Evolutionary conservation across 129 eudicot species (phyloP).

Genomic region (Flaveria ramosissima): DNA sequence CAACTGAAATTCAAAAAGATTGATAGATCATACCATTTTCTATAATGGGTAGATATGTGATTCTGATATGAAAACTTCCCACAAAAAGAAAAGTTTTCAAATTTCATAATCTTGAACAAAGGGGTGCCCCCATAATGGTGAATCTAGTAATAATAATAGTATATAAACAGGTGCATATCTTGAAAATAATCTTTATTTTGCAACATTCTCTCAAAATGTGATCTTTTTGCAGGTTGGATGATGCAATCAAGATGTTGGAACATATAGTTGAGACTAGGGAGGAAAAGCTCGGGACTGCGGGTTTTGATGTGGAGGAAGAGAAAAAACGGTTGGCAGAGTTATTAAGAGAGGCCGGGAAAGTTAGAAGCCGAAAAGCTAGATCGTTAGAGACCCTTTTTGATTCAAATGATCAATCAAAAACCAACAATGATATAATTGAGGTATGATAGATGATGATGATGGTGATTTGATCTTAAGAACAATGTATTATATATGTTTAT

Average conservation of each 20-base stretch:
- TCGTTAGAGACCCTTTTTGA: constrained; percentile 33
- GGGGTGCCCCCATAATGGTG: no score
- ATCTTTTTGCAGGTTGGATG: constrained; percentile 39
- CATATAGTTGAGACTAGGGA: constrained; percentile 41
- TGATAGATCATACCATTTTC: not conserved
- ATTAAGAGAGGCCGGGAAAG: constrained; percentile 40
- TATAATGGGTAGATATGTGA: not conserved
- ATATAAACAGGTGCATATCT: not conserved
- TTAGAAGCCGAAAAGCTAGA: constrained; percentile 32
- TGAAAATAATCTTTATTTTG: not conserved
- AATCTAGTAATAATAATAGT: no score
- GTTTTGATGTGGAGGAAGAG: constrained; percentile 37
- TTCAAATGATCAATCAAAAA: constrained; percentile 26
- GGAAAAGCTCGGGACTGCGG: constrained; percentile 41
- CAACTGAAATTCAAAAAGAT: not conserved
- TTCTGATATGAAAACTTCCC: not conserved
- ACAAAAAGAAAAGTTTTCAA: not conserved
- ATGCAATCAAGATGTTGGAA: constrained; percentile 42
- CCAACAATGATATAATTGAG: constrained; percentile 25
- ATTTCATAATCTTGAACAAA: constrained; percentile 10
- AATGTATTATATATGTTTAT: constrained; percentile 29
- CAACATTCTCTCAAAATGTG: constrained; percentile 6
- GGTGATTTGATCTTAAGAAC: not conserved
- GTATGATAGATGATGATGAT: constrained; percentile 22
- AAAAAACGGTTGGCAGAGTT: constrained; percentile 37